Conservation (phyloP, 805 yeast genomes). For the Yarrowia sp. region DNA sequence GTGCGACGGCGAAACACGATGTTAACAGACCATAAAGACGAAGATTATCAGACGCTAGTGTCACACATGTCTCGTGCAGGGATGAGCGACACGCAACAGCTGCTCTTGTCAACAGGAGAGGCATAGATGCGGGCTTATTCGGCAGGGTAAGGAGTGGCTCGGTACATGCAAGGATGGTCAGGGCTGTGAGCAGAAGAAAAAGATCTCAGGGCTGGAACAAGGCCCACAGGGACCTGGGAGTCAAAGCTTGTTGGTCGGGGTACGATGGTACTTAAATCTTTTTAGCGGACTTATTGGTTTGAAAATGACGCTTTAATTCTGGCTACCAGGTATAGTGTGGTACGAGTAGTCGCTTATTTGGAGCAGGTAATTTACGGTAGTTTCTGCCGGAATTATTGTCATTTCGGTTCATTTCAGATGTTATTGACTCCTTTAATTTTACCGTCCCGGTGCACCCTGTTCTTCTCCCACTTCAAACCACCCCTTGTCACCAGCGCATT, state of each 20-base stretch:
- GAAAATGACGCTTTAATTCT: too few relatives aligned
- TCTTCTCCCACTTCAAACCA: too few relatives aligned
- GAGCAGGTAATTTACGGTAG: background rate
- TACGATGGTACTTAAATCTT: background rate
- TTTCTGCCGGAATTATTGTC: too few relatives aligned
- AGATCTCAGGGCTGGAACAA: background rate
- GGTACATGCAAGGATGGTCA: conserved; percentile 16
- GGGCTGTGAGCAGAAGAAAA: background rate
- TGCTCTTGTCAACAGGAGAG: background rate
- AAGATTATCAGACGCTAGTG: background rate
- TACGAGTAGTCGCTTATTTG: background rate
- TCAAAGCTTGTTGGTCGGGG: background rate
- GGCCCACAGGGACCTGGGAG: background rate
- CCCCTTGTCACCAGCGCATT: background rate
- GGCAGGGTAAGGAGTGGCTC: background rate
- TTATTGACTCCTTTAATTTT: background rate
- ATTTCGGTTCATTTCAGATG: too few relatives aligned
- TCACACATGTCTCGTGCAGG: background rate
- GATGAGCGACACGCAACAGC: background rate
- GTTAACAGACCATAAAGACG: background rate
- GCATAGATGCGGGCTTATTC: background rate
- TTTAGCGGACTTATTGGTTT: background rate
- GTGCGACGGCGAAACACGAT: background rate
- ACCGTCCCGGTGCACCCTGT: too few relatives aligned
- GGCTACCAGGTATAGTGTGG: too few relatives aligned